A percentile compares a stretch with the other conserved stretches of the same genome.
Evolutionary conservation across 192 early-diverging fungal species (phyloP).

Genomic region (Umbelopsis isabellina): DNA sequence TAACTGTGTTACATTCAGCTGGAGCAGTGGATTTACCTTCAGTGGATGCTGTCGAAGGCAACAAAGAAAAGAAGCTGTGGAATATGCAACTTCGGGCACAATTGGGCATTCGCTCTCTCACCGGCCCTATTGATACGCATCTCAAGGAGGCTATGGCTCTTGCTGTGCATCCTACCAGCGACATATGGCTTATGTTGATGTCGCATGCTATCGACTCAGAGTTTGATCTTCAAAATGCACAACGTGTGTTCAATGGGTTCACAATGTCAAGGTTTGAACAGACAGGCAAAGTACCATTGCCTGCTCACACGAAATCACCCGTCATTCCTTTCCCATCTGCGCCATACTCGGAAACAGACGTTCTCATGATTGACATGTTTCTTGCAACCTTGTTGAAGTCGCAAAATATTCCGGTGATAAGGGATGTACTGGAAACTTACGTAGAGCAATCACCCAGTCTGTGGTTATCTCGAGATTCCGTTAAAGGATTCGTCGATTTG

Average conservation of each 20-base stretch:
- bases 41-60: background rate
- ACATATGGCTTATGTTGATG: slow-evolving; percentile 28
- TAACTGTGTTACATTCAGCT: background rate
- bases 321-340: slow-evolving; percentile 42
- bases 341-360: slow-evolving; percentile 32
- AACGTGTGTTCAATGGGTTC: slow-evolving; percentile 35
- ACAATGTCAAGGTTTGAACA: slow-evolving; percentile 42
- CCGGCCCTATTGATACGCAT: background rate
- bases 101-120: slow-evolving; percentile 3
- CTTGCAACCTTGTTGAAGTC: slow-evolving; percentile 29
- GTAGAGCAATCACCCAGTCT: slow-evolving; percentile 25
- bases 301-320: slow-evolving; percentile 25
- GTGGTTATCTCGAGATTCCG: slow-evolving; percentile 15
- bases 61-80: background rate
- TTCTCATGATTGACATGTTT: slow-evolving; percentile 38
- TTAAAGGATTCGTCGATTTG: slow-evolving; percentile 22
- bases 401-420: slow-evolving; percentile 37
- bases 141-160: slow-evolving; percentile 32
- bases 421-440: slow-evolving; percentile 31
- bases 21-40: background rate
- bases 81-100: background rate
- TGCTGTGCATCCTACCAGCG: slow-evolving; percentile 15
- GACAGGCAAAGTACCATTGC: slow-evolving; percentile 33
- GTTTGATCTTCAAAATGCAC: slow-evolving; percentile 7
- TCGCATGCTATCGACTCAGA: slow-evolving; percentile 3